Evolutionary conservation across 495 filamentous ascomycete genomes (phyloP).

Genomic region (Podospora sp.): DNA sequence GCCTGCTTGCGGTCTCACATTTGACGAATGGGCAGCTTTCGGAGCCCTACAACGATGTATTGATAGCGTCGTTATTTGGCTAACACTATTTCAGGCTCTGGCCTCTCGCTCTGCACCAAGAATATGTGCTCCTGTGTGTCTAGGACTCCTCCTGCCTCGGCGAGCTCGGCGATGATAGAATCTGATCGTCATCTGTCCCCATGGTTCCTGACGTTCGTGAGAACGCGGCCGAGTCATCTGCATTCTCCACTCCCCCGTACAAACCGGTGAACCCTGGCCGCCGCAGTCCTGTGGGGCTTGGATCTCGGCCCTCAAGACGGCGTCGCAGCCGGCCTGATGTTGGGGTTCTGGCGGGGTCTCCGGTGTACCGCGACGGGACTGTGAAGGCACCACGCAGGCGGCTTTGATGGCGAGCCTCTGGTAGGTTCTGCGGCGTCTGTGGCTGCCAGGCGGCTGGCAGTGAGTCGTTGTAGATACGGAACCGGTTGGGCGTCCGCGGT

Average conservation of each 20-base stretch:
- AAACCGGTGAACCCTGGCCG: slow-evolving; percentile 46
- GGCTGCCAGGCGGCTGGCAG: slow-evolving; percentile 55
- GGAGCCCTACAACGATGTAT: neutral
- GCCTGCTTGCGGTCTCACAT: neutral
- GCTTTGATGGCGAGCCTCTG: slow-evolving; percentile 53
- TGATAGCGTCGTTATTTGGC: neutral
- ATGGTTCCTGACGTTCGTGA: slow-evolving; percentile 28
- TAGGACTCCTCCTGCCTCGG: neutral
- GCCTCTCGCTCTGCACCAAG: neutral
- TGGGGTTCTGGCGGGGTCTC: slow-evolving; percentile 24
- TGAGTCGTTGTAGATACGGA: slow-evolving; percentile 55
- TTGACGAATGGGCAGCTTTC: no score
- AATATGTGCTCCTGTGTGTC: neutral
- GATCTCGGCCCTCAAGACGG: slow-evolving; percentile 20
- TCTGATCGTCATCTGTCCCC: slow-evolving; percentile 5
- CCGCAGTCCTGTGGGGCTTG: slow-evolving; percentile 40
- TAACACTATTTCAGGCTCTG: neutral
- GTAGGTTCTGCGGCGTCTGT: slow-evolving; percentile 57
- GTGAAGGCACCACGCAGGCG: slow-evolving; percentile 51
- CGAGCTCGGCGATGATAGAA: slow-evolving; percentile 3
- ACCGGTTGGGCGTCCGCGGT: neutral
- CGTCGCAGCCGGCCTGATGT: slow-evolving; percentile 21
- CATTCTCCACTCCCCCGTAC: slow-evolving; percentile 52
- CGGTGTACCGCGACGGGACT: slow-evolving; percentile 37
- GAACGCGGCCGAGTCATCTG: slow-evolving; percentile 44